Evolutionary conservation across 371 early-diverging fungal species (phyloP), one percentile per base, ranked within the genome.

Genomic region (Chytridiales sp.): DNA sequence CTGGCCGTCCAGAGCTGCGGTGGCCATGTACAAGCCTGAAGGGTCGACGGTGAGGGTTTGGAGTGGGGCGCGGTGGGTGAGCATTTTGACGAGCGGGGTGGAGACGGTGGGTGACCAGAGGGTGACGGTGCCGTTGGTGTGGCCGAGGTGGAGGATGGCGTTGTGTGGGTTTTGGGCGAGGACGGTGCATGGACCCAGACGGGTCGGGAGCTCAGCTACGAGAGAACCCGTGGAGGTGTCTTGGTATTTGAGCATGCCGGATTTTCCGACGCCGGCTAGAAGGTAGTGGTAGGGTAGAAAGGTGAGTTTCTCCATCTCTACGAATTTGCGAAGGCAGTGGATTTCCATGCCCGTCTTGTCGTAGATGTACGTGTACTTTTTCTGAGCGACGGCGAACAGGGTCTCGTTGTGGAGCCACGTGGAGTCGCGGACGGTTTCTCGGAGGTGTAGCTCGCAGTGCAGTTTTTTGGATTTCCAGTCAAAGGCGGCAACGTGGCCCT

Each of bases 251-350:
- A 99, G 74, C 46, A 74, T 80, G 11, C 97, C 95, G 8, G 84
- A 74, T 59, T 89, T 87, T 21, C 94, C 91, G 38, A 92, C 82
- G 13, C 92, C 80, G 38, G 87, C 87, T 34, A 99, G 83, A 65
- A 99, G 74, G 70, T 92, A 98, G 70, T 99, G 99, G 76, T 95
- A 94, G 11, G 97, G 98, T 58, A 99, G 73, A 72, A 93, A 99
- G 53, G 92, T 93, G 42, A 99, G 75, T 53, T 81, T 80, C 66
- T 83, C 87, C 26, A 88, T 88, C 65, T 92, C 89, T 13, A 78
- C 77, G 66, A 95, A 94, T 39, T 91, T 84, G 57, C 87, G 79
- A 62, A 98, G 66, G 47, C 91, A 90, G 74, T 99, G 99, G 29
- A 98, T 72, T 75, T 99, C 99, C 21, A 88, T 72, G 26, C 99